Evolutionary conservation across 768 basidiomycete genomes (phyloP), one percentile per base, ranked within the genome.

Genomic region (Dioszegia hungarica): DNA sequence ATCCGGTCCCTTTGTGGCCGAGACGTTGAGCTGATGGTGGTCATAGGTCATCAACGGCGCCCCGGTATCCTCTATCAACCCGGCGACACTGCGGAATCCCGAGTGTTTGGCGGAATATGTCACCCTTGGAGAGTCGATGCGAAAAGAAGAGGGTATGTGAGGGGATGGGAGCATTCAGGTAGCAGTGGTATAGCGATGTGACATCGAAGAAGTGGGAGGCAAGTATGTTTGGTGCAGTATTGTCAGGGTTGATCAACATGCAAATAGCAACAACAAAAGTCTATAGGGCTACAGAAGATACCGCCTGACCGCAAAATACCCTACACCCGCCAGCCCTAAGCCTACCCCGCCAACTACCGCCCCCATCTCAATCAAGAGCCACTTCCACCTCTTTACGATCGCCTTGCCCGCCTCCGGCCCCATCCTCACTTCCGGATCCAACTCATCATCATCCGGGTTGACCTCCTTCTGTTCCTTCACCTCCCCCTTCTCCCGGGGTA

Each of bases 81-180:
- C 81, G 17, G 80, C 86, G 31, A 89, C 87, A 15, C 71, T 90
- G 60, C 78, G 82, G 31, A 89, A 90, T 73, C 85, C 88, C 17
- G 84, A 83, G 61, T 87, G 86, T 74, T 79, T 89, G 45, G 77
- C 70, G 5, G 82, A 82, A 61, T 89, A 86, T 76, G 81, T 54
- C 12, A 53, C 44, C 45, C 38, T 77, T 0, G 85, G 86, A 37
- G 68, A 78, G 47, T 56, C 44, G 48, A 71, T 87, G 71, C 77
- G 84, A 47, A 73, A 60, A 54, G 83, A 85, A 67, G 78, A 79
- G 28, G 73, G 60, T 0, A 61, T 60, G 44, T 41, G 43, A 48
- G 25, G 29, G 9, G 39, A 17, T 17, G 25, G 9, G 15, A 9
- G 45, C 28, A 47, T 40, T 36, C 17, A 17, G 34, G 34, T 36